These are phyloP conservation scores for Beauveria pseudobassiana DNA, from an alignment of 2,329 filamentous ascomycete species.

Conservation along the genomic window DNA sequence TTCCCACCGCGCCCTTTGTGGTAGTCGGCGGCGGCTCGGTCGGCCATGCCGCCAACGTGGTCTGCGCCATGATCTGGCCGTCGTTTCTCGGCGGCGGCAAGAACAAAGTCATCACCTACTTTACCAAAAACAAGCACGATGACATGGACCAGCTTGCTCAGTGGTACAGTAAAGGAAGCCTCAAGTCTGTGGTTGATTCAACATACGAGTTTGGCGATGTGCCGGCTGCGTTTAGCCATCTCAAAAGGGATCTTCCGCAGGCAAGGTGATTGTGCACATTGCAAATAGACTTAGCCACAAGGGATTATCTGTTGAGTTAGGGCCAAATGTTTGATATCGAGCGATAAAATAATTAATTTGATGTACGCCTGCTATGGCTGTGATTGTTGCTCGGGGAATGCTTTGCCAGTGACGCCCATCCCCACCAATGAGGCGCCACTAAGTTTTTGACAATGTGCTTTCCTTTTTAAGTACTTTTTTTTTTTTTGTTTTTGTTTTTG, in stretches of 20 bases:
- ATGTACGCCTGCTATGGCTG: too few relatives aligned
- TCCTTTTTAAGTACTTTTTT: too few relatives aligned
- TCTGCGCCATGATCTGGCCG: conserved; percentile 22
- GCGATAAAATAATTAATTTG: too few relatives aligned
- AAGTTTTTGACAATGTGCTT: too few relatives aligned
- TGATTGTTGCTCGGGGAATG: too few relatives aligned
- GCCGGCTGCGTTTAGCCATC: conserved; percentile 46
- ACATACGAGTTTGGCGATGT: conserved; percentile 50
- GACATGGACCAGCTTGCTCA: conserved; percentile 43
- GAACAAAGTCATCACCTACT: conserved; percentile 33
- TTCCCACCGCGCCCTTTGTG: conserved; percentile 39
- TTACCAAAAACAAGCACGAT: conserved; percentile 32
- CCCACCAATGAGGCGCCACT: too few relatives aligned
- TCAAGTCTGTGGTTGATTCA: conserved; percentile 48
- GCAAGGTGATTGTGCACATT: conserved; percentile 46
- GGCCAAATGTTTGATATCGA: too few relatives aligned
- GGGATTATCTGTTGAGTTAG: too few relatives aligned
- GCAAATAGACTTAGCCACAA: too few relatives aligned
- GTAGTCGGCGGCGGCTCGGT: conserved; percentile 38
- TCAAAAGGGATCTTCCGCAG: conserved; percentile 52
- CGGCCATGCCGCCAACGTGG: conserved; percentile 18
- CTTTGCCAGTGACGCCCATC: too few relatives aligned
- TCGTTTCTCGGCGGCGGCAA: conserved; percentile 32
- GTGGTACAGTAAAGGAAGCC: conserved; percentile 50
- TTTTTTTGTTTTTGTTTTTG: too few relatives aligned